Percentiles rank a stretch among this genome's conserved stretches.
Conservation (phyloP, 345 rosid species). For the Ailanthus altissimus region DNA sequence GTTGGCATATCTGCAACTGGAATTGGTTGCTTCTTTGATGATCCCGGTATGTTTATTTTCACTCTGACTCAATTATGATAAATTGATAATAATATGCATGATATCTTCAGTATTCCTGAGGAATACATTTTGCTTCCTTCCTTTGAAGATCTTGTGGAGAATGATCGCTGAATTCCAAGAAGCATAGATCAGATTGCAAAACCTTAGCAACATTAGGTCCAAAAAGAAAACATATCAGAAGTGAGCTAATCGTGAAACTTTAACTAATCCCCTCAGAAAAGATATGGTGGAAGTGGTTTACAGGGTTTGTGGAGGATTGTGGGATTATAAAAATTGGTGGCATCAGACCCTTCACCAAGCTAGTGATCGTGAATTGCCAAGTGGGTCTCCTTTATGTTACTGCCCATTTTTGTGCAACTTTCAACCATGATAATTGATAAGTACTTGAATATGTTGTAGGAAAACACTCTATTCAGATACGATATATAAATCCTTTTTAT, state of each 20-base stretch:
- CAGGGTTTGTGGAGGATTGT: not conserved
- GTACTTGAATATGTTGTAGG: not conserved
- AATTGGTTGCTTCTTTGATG: slow-evolving; percentile 90
- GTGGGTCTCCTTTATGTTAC: not conserved
- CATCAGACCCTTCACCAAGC: not conserved
- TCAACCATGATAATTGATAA: not conserved
- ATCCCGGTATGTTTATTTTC: slow-evolving; percentile 55
- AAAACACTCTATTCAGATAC: not conserved
- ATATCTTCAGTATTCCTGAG: not conserved
- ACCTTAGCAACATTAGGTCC: not conserved
- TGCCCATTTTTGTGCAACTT: not conserved
- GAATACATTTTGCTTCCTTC: not conserved
- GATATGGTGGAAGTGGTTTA: not conserved
- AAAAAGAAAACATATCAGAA: not conserved
- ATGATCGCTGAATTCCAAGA: not conserved
- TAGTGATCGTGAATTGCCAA: not conserved
- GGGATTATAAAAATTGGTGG: not conserved
- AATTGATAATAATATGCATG: slow-evolving; percentile 1
- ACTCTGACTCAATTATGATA: not conserved
- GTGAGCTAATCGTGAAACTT: not conserved
- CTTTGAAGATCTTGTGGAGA: not conserved
- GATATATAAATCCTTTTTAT: not conserved
- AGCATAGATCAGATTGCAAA: not conserved
- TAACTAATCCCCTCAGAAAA: not conserved
- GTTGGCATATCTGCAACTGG: slow-evolving; percentile 91